phyloP scores from a whole-genome alignment of 75 land plant species.

The Cupressus sempervirens region DNA sequence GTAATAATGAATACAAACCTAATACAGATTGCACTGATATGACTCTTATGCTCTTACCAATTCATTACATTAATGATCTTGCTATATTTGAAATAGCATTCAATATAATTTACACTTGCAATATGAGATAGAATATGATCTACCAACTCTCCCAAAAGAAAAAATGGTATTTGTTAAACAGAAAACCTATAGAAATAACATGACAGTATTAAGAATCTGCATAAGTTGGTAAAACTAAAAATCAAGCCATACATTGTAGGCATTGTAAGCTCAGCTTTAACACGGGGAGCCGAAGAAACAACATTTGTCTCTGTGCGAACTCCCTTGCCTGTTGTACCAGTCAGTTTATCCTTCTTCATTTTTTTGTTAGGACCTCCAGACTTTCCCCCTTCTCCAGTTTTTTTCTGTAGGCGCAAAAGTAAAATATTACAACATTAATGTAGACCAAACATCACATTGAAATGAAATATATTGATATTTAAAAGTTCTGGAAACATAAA shows the following conservation, averaged over 20 bases:
- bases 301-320: slow-evolving; percentile 51
- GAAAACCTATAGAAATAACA: background rate
- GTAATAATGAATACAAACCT: too few relatives aligned
- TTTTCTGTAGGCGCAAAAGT: slow-evolving; percentile 47
- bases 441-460: background rate
- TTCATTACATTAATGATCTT: background rate
- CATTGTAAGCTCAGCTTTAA: slow-evolving; percentile 85
- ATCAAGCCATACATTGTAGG: slow-evolving; percentile 57
- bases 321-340: slow-evolving; percentile 57
- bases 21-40: background rate
- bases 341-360: slow-evolving; percentile 77
- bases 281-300: slow-evolving; percentile 66
- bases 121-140: background rate
- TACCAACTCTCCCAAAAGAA: background rate
- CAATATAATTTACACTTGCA: background rate
- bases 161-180: background rate
- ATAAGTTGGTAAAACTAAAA: background rate
- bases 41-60: background rate
- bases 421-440: background rate
- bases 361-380: slow-evolving; percentile 65
- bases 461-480: background rate
- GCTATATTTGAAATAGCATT: background rate
- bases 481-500: background rate
- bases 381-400: slow-evolving; percentile 64
- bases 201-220: background rate